Conservation (phyloP, 352 stramenopile genomes). For the Globisporangium spiculum region DNA sequence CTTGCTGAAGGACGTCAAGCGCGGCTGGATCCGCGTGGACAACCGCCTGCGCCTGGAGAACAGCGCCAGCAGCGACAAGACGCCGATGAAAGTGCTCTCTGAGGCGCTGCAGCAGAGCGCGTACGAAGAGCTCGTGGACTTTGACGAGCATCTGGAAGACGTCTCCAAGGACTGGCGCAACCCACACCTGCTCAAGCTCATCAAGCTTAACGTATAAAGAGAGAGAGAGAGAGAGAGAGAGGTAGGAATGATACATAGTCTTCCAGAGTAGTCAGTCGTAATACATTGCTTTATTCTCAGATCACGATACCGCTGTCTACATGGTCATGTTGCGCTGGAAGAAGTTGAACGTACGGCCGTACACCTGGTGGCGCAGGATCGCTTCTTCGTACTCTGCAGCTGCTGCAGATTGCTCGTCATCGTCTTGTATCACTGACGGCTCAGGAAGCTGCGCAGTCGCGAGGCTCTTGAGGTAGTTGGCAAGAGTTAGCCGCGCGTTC, state of each 20-base stretch:
- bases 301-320: not conserved
- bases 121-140: constrained; percentile 54
- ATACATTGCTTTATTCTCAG: constrained; percentile 9
- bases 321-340: constrained; percentile 25
- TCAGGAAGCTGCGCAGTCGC: constrained; percentile 5
- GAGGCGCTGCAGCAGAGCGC: constrained; percentile 46
- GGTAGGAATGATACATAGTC: not conserved
- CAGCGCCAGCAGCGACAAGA: constrained; percentile 24
- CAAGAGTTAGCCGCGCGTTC: constrained; percentile 55
- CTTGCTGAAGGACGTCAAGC: constrained; percentile 79
- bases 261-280: constrained; percentile 3
- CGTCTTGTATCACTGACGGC: not conserved
- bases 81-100: constrained; percentile 42
- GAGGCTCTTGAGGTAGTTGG: constrained; percentile 48
- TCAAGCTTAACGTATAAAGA: constrained; percentile 73
- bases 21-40: constrained; percentile 68
- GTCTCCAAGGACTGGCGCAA: constrained; percentile 76
- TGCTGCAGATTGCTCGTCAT: not conserved
- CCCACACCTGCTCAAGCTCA: constrained; percentile 55
- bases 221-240: not conserved
- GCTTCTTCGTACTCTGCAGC: constrained; percentile 1
- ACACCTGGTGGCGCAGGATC: constrained; percentile 31
- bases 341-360: constrained; percentile 21
- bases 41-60: constrained; percentile 54
- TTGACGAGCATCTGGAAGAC: constrained; percentile 80